These are phyloP conservation scores for Cyclostephanos tholiformis DNA, from an alignment of 108 stramenopile genomes.

Conservation along the genomic window DNA sequence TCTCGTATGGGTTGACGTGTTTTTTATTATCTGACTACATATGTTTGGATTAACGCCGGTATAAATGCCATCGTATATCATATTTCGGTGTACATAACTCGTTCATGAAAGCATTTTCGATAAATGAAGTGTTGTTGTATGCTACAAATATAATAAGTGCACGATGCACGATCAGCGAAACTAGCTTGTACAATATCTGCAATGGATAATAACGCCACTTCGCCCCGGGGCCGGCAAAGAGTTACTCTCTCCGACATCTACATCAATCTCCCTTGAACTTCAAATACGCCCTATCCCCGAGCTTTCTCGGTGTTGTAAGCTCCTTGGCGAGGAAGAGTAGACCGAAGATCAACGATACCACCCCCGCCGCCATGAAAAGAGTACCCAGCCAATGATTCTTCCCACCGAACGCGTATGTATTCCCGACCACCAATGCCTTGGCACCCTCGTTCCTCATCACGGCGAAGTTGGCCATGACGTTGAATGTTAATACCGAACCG, in stretches of 20 bases:
- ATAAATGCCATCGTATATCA: not conserved
- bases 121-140: not conserved
- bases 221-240: not conserved
- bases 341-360: conserved; percentile 71
- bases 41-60: not conserved
- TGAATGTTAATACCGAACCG: conserved; percentile 71
- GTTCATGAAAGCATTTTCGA: not conserved
- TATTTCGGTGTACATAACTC: not conserved
- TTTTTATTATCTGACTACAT: not conserved
- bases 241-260: too few relatives aligned
- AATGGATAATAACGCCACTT: not conserved
- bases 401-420: conserved; percentile 85
- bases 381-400: conserved; percentile 88
- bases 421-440: conserved; percentile 89
- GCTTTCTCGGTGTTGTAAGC: conserved; percentile 72
- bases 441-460: conserved; percentile 84
- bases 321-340: conserved; percentile 88
- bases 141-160: not conserved
- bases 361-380: conserved; percentile 84
- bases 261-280: conserved; percentile 83
- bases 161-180: not conserved
- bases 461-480: conserved; percentile 85
- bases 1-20: not conserved
- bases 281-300: conserved; percentile 91
- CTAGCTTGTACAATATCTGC: not conserved